A percentile compares a stretch with the other conserved stretches of the same genome.
Conservation (phyloP, 495 filamentous ascomycete genomes). For the Rostrohypoxylon terebratum region DNA sequence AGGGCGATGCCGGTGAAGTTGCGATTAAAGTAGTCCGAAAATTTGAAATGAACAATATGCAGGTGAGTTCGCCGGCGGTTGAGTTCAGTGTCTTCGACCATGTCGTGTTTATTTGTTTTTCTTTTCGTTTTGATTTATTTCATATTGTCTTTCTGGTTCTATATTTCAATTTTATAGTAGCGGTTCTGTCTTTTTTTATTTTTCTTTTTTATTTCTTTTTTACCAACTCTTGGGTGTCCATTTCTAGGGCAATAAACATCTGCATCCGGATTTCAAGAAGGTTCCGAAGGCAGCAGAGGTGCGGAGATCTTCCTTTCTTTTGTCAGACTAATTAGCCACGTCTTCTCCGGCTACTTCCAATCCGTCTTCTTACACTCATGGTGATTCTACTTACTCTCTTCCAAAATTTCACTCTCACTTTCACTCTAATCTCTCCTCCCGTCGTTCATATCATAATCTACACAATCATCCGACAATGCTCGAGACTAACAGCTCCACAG, state of each 20-base stretch:
- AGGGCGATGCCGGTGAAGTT: conserved; percentile 77
- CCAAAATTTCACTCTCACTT: conserved; percentile 8
- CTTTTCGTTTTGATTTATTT: conserved; percentile 44
- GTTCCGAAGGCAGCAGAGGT: conserved; percentile 96
- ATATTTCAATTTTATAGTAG: conserved; percentile 50
- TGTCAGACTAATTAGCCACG: conserved; percentile 41
- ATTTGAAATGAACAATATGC: conserved; percentile 96
- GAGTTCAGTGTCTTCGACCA: conserved; percentile 42
- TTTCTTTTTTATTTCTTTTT: conserved; percentile 53
- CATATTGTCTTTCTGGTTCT: conserved; percentile 38
- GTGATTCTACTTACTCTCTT: conserved; percentile 9
- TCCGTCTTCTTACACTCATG: conserved; percentile 33
- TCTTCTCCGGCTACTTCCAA: conserved; percentile 32
- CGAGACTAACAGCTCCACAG: conserved; percentile 61
- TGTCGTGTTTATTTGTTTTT: conserved; percentile 44
- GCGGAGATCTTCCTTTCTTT: conserved; percentile 69
- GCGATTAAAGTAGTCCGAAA: conserved; percentile 99
- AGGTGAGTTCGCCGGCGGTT: conserved; percentile 75
- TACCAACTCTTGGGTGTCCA: conserved; percentile 56
- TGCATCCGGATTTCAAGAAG: conserved; percentile 96
- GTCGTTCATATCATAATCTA: conserved; percentile 25
- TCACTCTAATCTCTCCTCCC: conserved; percentile 17
- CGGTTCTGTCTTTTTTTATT: conserved; percentile 12
- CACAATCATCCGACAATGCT: neutral
- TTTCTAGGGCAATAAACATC: conserved; percentile 80